phyloP scores from a whole-genome alignment of 768 basidiomycete genomes.

The Pisolithus sp. region DNA sequence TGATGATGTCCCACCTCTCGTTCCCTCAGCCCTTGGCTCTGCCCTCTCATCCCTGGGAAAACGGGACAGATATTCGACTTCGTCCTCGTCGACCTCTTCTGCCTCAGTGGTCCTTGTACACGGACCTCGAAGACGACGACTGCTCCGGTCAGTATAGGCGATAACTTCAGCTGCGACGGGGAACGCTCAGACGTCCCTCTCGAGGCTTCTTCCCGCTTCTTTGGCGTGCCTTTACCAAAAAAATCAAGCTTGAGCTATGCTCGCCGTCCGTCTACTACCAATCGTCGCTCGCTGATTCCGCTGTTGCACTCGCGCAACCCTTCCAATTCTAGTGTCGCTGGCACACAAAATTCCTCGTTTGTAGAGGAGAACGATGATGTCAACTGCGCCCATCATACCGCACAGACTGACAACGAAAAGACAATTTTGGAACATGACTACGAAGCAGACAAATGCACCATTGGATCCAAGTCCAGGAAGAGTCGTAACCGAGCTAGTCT shows the following conservation, averaged over 20 bases:
- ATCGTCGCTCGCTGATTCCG: slow-evolving; percentile 57
- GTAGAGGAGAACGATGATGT: slow-evolving; percentile 39
- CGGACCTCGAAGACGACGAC: slow-evolving; percentile 60
- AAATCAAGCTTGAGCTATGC: slow-evolving; percentile 55
- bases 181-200: slow-evolving; percentile 31
- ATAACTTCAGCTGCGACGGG: slow-evolving; percentile 25
- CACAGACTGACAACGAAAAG: slow-evolving; percentile 24
- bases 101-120: slow-evolving; percentile 57
- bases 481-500: slow-evolving; percentile 66
- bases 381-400: slow-evolving; percentile 32
- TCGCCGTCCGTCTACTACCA: slow-evolving; percentile 65
- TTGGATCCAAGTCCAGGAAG: slow-evolving; percentile 39
- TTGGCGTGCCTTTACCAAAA: slow-evolving; percentile 27
- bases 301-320: slow-evolving; percentile 48
- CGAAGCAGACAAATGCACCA: slow-evolving; percentile 21
- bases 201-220: slow-evolving; percentile 40
- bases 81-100: slow-evolving; percentile 61
- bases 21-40: slow-evolving; percentile 50
- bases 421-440: slow-evolving; percentile 22
- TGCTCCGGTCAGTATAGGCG: slow-evolving; percentile 28
- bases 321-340: slow-evolving; percentile 35
- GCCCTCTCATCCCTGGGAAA: slow-evolving; percentile 41
- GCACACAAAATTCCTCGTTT: slow-evolving; percentile 28
- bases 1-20: slow-evolving; percentile 62
- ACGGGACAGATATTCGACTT: slow-evolving; percentile 47